Conservation (phyloP, 345 rosid genomes). For the Gossypium sturtianum region DNA sequence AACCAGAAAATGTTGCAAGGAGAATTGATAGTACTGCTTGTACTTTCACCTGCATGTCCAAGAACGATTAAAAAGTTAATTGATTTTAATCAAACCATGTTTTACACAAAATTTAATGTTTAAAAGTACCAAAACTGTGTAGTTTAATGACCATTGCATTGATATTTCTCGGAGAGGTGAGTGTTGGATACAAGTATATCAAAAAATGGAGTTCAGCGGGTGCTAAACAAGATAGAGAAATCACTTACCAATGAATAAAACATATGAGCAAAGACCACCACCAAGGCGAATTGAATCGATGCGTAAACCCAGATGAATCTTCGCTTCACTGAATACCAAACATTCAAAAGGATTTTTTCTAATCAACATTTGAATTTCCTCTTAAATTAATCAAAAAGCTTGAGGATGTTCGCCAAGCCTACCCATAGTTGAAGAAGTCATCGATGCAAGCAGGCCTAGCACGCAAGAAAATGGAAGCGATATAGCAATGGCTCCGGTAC, state of each 20-base stretch:
- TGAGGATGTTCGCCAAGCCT: conserved; percentile 16
- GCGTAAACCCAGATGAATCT: conserved; percentile 89
- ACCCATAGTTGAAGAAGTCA: conserved; percentile 98
- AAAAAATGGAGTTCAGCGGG: not conserved
- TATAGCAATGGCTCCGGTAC: conserved; percentile 78
- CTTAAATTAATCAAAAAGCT: not conserved
- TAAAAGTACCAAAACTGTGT: not conserved
- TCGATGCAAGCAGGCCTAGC: conserved; percentile 73
- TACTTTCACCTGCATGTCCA: conserved; percentile 41
- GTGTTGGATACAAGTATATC: no score
- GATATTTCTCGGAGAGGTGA: not conserved
- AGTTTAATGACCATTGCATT: not conserved
- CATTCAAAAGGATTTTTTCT: not conserved
- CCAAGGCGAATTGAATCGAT: conserved; percentile 71
- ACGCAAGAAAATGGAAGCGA: conserved; percentile 92
- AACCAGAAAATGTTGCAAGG: conserved; percentile 79
- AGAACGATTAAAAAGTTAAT: not conserved
- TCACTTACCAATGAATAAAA: conserved; percentile 76
- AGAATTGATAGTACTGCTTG: conserved; percentile 72
- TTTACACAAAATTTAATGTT: not conserved
- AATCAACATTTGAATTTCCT: not conserved
- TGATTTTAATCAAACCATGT: not conserved
- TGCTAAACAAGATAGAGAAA: not conserved
- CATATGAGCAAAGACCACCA: conserved; percentile 82
- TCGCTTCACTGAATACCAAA: conserved; percentile 56